Conservation (phyloP, 306 rosid genomes). For the Bauhinia variegata region DNA sequence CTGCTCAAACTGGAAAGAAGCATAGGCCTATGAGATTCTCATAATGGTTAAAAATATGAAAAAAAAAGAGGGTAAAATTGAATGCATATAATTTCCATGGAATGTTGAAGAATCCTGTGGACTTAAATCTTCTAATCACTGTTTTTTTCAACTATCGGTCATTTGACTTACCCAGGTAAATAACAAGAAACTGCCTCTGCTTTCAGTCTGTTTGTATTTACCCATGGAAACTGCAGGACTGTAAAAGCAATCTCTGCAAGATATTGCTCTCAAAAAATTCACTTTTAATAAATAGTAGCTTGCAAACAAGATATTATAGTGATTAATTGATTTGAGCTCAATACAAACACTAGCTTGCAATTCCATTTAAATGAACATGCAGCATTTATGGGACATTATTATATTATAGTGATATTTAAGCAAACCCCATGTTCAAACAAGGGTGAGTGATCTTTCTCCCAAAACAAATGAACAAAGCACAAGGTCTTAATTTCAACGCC, state of each 20-base stretch:
- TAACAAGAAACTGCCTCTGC: neutral
- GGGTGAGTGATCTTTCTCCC: neutral
- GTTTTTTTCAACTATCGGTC: neutral
- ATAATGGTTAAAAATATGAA: too few relatives aligned
- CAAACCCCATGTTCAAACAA: neutral
- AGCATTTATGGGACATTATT: slow-evolving; percentile 5
- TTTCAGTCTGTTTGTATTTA: neutral
- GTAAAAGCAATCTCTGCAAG: neutral
- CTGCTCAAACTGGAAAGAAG: too few relatives aligned
- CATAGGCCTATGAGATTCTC: too few relatives aligned
- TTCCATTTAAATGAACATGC: slow-evolving; percentile 29
- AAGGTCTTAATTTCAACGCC: slow-evolving; percentile 36
- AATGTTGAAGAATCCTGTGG: too few relatives aligned
- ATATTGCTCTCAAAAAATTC: too few relatives aligned
- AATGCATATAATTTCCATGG: too few relatives aligned
- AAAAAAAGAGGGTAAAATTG: too few relatives aligned
- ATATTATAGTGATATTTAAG: slow-evolving; percentile 10
- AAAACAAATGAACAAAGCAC: slow-evolving; percentile 28
- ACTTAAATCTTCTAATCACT: too few relatives aligned
- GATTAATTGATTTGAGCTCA: slow-evolving; percentile 7
- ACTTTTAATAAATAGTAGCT: too few relatives aligned
- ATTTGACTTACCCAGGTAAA: neutral
- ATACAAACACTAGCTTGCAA: neutral
- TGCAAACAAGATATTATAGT: neutral
- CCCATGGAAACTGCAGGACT: neutral